Percentiles rank a stretch among this genome's conserved stretches.
Evolutionary conservation across 2,329 filamentous ascomycete species (phyloP).

Genomic region (Penicillium sp.): DNA sequence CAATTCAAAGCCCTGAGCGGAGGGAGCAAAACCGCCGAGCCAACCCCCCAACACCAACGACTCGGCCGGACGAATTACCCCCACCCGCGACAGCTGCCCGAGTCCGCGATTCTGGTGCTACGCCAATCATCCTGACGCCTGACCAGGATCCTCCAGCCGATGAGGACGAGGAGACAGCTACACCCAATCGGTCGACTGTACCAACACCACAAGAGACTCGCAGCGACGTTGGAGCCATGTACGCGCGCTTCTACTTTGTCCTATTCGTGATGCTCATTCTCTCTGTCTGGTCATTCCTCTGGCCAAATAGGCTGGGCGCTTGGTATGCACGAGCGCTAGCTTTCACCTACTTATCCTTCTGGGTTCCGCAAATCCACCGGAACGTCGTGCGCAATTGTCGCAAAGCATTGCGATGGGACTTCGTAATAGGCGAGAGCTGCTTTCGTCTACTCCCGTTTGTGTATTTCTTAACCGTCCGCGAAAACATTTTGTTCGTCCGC

Average conservation of each 20-base stretch:
- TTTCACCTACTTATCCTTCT: conserved; percentile 84
- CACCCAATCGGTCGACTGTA: conserved; percentile 38
- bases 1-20: conserved; percentile 58
- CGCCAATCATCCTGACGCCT: conserved; percentile 63
- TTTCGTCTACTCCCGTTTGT: conserved; percentile 78
- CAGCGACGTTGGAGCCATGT: conserved; percentile 62
- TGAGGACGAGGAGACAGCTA: conserved; percentile 40
- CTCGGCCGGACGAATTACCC: conserved; percentile 49
- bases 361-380: conserved; percentile 88
- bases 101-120: conserved; percentile 53
- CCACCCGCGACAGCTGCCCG: conserved; percentile 56
- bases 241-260: conserved; percentile 65
- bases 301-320: conserved; percentile 57
- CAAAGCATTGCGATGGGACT: conserved; percentile 88
- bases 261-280: conserved; percentile 63
- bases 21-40: conserved; percentile 39
- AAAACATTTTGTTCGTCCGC: conserved; percentile 81
- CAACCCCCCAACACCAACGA: conserved; percentile 31
- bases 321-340: conserved; percentile 67
- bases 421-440: conserved; percentile 80
- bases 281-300: conserved; percentile 63
- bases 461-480: conserved; percentile 79
- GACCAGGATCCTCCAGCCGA: conserved; percentile 59
- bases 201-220: conserved; percentile 42
- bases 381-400: conserved; percentile 91